Conservation (phyloP, 2,329 filamentous ascomycete species). For the Byssoonygena ceratinophila region DNA sequence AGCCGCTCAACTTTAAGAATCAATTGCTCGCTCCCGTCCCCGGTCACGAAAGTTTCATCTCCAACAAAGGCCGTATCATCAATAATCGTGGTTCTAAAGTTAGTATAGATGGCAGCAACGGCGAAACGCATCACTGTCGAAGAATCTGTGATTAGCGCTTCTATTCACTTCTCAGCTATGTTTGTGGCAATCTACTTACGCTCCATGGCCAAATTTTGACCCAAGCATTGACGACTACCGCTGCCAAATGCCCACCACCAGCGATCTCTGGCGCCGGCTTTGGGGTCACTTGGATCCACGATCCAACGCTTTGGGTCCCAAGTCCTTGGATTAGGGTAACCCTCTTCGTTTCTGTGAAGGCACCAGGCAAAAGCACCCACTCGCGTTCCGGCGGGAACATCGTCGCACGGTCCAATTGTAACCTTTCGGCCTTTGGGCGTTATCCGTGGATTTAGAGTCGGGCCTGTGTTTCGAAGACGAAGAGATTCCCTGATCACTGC, state of each 20-base stretch:
- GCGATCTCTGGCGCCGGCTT: slow-evolving; percentile 5
- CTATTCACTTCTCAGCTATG: background rate
- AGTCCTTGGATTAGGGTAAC: slow-evolving; percentile 6
- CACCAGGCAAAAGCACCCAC: slow-evolving; percentile 11
- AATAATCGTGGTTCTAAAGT: slow-evolving; percentile 7
- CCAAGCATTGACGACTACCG: slow-evolving; percentile 10
- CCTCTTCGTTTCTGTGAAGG: slow-evolving; percentile 10
- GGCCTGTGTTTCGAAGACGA: slow-evolving; percentile 10
- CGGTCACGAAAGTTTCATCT: slow-evolving; percentile 8
- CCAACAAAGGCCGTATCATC: slow-evolving; percentile 8
- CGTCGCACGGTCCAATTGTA: slow-evolving; percentile 8
- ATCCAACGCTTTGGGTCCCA: slow-evolving; percentile 9
- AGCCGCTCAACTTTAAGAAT: slow-evolving; percentile 8
- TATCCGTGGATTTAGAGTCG: slow-evolving; percentile 10
- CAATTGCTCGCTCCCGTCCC: slow-evolving; percentile 9
- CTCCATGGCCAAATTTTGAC: slow-evolving; percentile 7
- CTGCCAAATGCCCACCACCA: slow-evolving; percentile 12
- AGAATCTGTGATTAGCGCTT: background rate
- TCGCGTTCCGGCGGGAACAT: slow-evolving; percentile 7
- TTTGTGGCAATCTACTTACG: background rate
- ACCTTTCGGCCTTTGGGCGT: slow-evolving; percentile 9
- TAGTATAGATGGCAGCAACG: slow-evolving; percentile 9
- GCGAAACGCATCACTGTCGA: slow-evolving; percentile 8
- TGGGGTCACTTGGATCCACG: slow-evolving; percentile 4
- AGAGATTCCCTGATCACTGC: slow-evolving; percentile 13